Conservation (phyloP, 1,284 basidiomycete species). For the Irpex lacteus region DNA sequence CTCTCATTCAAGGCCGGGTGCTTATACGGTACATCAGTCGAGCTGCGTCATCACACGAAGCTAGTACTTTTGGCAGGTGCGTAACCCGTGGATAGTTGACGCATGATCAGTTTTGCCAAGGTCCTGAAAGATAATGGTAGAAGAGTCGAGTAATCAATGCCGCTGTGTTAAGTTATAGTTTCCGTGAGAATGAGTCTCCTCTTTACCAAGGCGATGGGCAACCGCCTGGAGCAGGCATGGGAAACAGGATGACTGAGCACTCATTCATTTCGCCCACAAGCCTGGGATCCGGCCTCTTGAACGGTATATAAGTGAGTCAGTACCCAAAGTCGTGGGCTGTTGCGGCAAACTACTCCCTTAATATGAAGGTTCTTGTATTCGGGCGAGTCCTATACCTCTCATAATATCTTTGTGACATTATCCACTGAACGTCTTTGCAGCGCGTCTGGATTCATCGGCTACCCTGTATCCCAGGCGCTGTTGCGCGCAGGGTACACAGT, state of each 20-base stretch:
- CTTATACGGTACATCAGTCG: neutral
- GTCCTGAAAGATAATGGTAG: too few species aligned
- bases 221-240: too few species aligned
- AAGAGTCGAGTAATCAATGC: too few species aligned
- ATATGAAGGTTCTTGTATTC: constrained; percentile 26
- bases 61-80: too few species aligned
- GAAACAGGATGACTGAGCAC: neutral
- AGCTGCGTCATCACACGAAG: too few species aligned
- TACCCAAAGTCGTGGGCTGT: neutral
- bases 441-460: constrained; percentile 44
- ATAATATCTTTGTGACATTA: too few species aligned
- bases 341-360: neutral
- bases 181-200: too few species aligned
- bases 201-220: neutral
- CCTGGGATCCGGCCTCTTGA: neutral
- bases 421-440: constrained; percentile 12
- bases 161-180: too few species aligned
- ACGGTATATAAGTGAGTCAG: neutral
- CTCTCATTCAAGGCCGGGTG: neutral
- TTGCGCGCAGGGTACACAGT: constrained; percentile 51
- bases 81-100: too few species aligned
- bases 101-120: too few species aligned
- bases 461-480: constrained; percentile 45
- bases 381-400: constrained; percentile 18
- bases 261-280: neutral